These are phyloP conservation scores for Pseudozyma hubeiensis DNA, from an alignment of 1,284 basidiomycete species.

Conservation along the genomic window DNA sequence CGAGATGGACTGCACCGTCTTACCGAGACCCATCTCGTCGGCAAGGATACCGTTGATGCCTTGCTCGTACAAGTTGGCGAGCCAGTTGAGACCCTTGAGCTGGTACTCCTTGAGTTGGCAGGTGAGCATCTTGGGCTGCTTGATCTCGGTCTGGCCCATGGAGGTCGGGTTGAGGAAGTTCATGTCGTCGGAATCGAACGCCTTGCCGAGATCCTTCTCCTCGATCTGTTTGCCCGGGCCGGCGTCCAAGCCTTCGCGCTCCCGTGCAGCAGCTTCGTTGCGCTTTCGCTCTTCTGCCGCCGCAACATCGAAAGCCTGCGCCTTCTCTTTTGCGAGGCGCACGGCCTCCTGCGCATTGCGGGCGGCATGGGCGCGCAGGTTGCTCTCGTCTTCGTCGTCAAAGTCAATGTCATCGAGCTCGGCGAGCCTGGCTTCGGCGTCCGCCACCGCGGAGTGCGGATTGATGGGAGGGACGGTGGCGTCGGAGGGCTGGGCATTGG, in stretches of 20 bases:
- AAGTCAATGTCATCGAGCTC: slow-evolving; percentile 86
- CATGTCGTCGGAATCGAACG: slow-evolving; percentile 80
- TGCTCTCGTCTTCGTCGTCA: slow-evolving; percentile 92
- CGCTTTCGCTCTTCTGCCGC: slow-evolving; percentile 77
- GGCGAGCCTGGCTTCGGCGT: slow-evolving; percentile 49
- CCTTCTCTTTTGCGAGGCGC: slow-evolving; percentile 81
- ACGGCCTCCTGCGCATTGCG: slow-evolving; percentile 92
- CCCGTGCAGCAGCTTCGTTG: slow-evolving; percentile 74
- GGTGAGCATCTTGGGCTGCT: slow-evolving; percentile 95
- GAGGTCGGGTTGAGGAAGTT: slow-evolving; percentile 99
- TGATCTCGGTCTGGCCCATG: slow-evolving; percentile 81
- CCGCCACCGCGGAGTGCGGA: slow-evolving; percentile 73
- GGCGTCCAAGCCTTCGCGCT: slow-evolving; percentile 34
- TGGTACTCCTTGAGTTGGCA: slow-evolving; percentile 98
- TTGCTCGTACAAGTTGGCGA: slow-evolving; percentile 97
- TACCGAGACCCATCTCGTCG: slow-evolving; percentile 86
- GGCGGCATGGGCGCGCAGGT: slow-evolving; percentile 87
- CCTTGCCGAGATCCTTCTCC: slow-evolving; percentile 62
- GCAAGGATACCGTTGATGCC: slow-evolving; percentile 76
- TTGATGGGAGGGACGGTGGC: slow-evolving; percentile 73
- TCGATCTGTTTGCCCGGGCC: slow-evolving; percentile 44
- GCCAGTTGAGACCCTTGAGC: slow-evolving; percentile 97
- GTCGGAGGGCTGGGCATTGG: slow-evolving; percentile 44
- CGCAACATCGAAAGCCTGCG: slow-evolving; percentile 85
- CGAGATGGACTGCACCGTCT: slow-evolving; percentile 98